phyloP scores from a whole-genome alignment of 139 green algal genomes.

The Monoraphidium neglectum region DNA sequence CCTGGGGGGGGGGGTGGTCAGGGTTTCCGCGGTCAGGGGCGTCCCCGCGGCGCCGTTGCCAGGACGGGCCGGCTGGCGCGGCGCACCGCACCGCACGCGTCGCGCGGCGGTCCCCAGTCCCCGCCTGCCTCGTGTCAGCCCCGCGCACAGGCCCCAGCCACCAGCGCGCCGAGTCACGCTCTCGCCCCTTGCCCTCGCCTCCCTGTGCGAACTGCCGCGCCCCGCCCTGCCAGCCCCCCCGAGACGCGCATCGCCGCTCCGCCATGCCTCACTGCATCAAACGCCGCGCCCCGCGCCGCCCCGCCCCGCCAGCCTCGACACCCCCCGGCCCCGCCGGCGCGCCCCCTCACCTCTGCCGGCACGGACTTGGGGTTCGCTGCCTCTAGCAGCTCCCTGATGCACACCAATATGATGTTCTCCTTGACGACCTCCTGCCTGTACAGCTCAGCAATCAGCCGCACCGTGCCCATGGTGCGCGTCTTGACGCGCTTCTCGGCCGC shows the following conservation, averaged over 20 bases:
- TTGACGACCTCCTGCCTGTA: slow-evolving; percentile 92
- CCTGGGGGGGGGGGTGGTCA: slow-evolving; percentile 69
- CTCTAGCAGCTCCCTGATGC: slow-evolving; percentile 82
- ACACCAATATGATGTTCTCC: slow-evolving; percentile 94
- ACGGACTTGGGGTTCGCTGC: slow-evolving; percentile 30
- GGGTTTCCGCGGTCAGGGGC: neutral
- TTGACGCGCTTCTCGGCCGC: slow-evolving; percentile 70
- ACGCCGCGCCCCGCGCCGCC: too few species aligned
- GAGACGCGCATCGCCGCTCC: too few species aligned
- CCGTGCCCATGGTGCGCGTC: slow-evolving; percentile 92
- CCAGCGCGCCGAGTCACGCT: too few species aligned
- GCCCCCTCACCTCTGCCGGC: neutral
- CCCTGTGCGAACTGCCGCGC: too few species aligned
- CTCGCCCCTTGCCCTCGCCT: too few species aligned
- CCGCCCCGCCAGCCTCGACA: neutral
- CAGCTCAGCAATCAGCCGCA: slow-evolving; percentile 97
- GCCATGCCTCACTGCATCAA: too few species aligned
- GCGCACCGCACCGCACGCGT: too few species aligned
- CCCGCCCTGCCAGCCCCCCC: too few species aligned
- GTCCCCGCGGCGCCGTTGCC: neutral
- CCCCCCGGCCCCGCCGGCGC: neutral
- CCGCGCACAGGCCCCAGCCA: too few species aligned
- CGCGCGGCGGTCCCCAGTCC: too few species aligned
- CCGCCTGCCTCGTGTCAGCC: too few species aligned
- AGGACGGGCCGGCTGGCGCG: neutral